A percentile compares a stretch with the other conserved stretches of the same genome.
Evolutionary conservation across 2,329 filamentous ascomycete species (phyloP).

Genomic region (Monilinia laxa): DNA sequence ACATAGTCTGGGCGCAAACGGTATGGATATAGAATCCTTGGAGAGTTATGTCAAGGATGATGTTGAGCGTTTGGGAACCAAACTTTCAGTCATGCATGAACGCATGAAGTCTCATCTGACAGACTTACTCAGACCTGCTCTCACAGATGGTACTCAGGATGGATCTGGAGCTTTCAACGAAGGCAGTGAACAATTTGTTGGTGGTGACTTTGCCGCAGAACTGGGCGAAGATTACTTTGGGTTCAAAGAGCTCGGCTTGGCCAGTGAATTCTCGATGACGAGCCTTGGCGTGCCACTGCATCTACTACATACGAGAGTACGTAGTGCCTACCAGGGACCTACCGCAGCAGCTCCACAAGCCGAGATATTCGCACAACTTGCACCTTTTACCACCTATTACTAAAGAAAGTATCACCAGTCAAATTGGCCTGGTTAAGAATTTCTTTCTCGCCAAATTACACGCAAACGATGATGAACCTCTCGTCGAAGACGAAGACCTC

Average conservation of each 20-base stretch:
- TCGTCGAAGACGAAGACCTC: constrained; percentile 92
- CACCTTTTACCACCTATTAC: constrained; percentile 74
- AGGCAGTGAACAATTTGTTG: constrained; percentile 93
- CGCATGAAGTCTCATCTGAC: constrained; percentile 90
- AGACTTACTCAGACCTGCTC: constrained; percentile 88
- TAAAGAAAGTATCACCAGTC: constrained; percentile 69
- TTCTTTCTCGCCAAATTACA: constrained; percentile 91
- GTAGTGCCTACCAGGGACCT: constrained; percentile 73
- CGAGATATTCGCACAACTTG: constrained; percentile 59
- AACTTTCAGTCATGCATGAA: constrained; percentile 83
- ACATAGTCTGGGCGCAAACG: constrained; percentile 81
- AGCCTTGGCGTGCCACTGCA: constrained; percentile 90
- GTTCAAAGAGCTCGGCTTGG: constrained; percentile 90
- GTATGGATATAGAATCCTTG: constrained; percentile 75
- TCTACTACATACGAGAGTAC: constrained; percentile 86
- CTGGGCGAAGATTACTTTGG: constrained; percentile 99
- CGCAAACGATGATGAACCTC: constrained; percentile 75
- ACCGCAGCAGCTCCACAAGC: constrained; percentile 58
- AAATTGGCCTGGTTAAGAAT: constrained; percentile 85
- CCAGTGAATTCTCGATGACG: constrained; percentile 84
- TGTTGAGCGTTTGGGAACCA: constrained; percentile 78
- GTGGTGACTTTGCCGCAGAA: constrained; percentile 95
- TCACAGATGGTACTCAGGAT: constrained; percentile 76
- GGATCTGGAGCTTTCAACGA: constrained; percentile 92
- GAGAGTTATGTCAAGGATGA: constrained; percentile 92